phyloP scores from a whole-genome alignment of 306 rosid genomes.

The Cucumis cinereus region DNA sequence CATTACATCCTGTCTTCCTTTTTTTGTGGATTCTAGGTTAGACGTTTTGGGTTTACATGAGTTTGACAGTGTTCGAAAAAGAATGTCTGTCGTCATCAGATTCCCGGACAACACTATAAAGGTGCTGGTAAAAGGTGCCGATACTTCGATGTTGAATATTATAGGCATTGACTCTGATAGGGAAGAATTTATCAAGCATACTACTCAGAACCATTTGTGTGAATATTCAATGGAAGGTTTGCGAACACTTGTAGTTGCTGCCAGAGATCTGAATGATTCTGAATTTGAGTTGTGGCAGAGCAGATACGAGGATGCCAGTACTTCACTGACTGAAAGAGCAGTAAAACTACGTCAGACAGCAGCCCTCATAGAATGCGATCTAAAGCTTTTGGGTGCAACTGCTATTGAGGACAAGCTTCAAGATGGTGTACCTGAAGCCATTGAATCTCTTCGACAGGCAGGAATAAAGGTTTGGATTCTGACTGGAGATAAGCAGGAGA shows the following conservation, averaged over 20 bases:
- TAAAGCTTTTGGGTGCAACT: conserved; percentile 81
- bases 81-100: conserved; percentile 94
- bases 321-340: conserved; percentile 70
- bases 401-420: conserved; percentile 98
- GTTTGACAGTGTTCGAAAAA: conserved; percentile 90
- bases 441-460: conserved; percentile 83
- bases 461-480: conserved; percentile 99
- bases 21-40: conserved; percentile 47
- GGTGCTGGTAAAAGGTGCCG: conserved; percentile 98
- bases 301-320: conserved; percentile 85
- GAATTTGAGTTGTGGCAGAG: conserved; percentile 83
- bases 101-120: conserved; percentile 66
- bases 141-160: conserved; percentile 66
- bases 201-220: conserved; percentile 60
- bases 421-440: conserved; percentile 92
- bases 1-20: neutral
- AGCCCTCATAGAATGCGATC: conserved; percentile 54
- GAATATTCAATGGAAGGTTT: conserved; percentile 76
- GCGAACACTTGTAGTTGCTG: conserved; percentile 84
- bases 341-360: conserved; percentile 68
- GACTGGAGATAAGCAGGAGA: conserved; percentile 99
- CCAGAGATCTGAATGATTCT: conserved; percentile 54
- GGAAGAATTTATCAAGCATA: conserved; percentile 16
- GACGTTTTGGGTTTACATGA: conserved; percentile 95
- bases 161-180: conserved; percentile 30